These are phyloP conservation scores for Bipolaris bicolor DNA, from an alignment of 2,329 filamentous ascomycete genomes.

Conservation along the genomic window DNA sequence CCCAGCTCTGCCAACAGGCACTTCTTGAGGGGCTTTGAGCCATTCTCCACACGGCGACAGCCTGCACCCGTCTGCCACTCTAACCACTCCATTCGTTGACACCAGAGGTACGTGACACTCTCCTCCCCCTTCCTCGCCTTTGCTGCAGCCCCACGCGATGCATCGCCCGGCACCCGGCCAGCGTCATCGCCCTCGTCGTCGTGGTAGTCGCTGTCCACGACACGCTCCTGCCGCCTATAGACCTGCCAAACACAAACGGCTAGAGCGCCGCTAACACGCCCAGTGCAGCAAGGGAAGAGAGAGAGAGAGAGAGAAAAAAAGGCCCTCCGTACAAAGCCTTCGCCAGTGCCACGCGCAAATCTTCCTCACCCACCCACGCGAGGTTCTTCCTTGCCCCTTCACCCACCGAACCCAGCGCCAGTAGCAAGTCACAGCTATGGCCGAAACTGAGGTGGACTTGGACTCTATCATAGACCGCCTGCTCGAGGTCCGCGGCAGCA, in stretches of 20 bases:
- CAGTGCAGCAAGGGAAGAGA: constrained; percentile 19
- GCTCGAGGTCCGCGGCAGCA: constrained; percentile 95
- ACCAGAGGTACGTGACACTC: constrained; percentile 38
- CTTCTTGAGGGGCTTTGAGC: constrained; percentile 51
- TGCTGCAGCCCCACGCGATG: not conserved
- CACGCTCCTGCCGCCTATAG: constrained; percentile 21
- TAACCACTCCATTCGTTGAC: constrained; percentile 28
- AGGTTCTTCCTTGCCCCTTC: constrained; percentile 44
- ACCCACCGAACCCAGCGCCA: constrained; percentile 29
- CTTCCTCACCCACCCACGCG: constrained; percentile 39
- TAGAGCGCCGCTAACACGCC: constrained; percentile 29
- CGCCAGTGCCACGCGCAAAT: constrained; percentile 34
- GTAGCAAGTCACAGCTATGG: constrained; percentile 63
- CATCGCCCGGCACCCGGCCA: not conserved
- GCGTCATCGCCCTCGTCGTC: constrained; percentile 5
- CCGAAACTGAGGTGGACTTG: constrained; percentile 92
- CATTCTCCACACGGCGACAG: constrained; percentile 43
- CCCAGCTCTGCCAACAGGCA: constrained; percentile 42
- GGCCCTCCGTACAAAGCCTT: constrained; percentile 1
- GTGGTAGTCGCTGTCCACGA: constrained; percentile 5
- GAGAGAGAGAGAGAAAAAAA: not conserved
- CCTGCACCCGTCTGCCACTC: constrained; percentile 26
- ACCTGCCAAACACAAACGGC: constrained; percentile 14
- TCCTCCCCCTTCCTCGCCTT: not conserved
- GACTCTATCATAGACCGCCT: constrained; percentile 99